Evolutionary conservation across 2,329 filamentous ascomycete genomes (phyloP).

Genomic region (Alternaria sp.): DNA sequence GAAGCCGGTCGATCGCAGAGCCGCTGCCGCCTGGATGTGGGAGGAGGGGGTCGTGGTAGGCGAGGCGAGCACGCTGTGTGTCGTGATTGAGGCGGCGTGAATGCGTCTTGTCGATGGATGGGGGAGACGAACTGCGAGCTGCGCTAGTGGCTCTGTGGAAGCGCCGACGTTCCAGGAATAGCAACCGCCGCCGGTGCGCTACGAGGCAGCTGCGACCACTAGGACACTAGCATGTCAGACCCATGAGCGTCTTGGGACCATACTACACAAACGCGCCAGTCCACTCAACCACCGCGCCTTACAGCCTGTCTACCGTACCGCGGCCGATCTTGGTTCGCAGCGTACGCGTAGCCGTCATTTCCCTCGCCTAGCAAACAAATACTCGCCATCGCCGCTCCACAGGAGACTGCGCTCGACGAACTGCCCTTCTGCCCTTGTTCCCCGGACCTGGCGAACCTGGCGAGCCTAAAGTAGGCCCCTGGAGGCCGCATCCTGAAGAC

Average conservation of each 20-base stretch:
- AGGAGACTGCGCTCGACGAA: not conserved
- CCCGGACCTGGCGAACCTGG: conserved; percentile 13
- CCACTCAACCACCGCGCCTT: conserved; percentile 3
- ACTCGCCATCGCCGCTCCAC: not conserved
- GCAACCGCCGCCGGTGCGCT: conserved; percentile 18
- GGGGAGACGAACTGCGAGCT: conserved; percentile 24
- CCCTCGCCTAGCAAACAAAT: not conserved
- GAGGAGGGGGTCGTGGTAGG: conserved; percentile 21
- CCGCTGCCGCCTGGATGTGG: conserved; percentile 28
- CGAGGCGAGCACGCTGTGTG: conserved; percentile 15
- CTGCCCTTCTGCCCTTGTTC: conserved; percentile 10
- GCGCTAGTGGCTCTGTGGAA: conserved; percentile 16
- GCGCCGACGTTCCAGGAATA: conserved; percentile 20
- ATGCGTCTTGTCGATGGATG: conserved; percentile 34
- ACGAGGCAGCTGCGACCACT: conserved; percentile 24
- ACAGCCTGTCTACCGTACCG: conserved; percentile 4
- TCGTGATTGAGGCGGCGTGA: conserved; percentile 24
- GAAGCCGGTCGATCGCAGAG: conserved; percentile 36
- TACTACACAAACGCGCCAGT: conserved; percentile 3
- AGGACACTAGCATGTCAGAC: conserved; percentile 12
- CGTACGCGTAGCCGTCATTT: not conserved
- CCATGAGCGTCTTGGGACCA: not conserved
- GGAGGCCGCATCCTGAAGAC: conserved; percentile 22
- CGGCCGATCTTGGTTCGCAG: not conserved
- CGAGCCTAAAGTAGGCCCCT: conserved; percentile 19